Conservation (phyloP, 1,139 yeast species). For the Yamadazyma trypodendri region DNA sequence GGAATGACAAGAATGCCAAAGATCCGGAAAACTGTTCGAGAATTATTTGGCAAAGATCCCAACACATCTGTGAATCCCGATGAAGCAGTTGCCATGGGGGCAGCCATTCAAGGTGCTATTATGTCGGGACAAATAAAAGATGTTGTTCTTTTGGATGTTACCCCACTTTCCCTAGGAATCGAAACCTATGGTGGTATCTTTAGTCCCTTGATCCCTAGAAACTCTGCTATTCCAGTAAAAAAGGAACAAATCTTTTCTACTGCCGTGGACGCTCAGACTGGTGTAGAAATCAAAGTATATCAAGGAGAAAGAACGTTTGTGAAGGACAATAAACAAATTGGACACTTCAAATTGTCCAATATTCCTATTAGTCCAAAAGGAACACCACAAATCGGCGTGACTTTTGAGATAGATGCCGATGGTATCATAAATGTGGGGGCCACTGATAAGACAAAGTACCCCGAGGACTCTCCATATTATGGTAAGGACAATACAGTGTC, state of each 20-base stretch:
- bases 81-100: conserved; percentile 99
- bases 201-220: conserved; percentile 95
- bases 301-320: conserved; percentile 99
- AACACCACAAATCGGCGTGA: conserved; percentile 98
- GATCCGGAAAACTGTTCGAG: conserved; percentile 94
- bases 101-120: conserved; percentile 99
- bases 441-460: conserved; percentile 57
- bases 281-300: conserved; percentile 98
- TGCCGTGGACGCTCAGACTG: conserved; percentile 98
- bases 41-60: conserved; percentile 91
- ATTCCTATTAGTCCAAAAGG: conserved; percentile 99
- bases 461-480: conserved; percentile 27
- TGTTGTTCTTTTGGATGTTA: conserved; percentile 76
- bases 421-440: conserved; percentile 81
- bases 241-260: conserved; percentile 97
- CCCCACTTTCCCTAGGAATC: conserved; percentile 97
- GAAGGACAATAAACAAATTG: conserved; percentile 97
- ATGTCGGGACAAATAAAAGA: conserved; percentile 97
- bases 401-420: conserved; percentile 97
- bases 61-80: conserved; percentile 99
- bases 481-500: conserved; percentile 45
- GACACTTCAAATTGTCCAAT: conserved; percentile 94
- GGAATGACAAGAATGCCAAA: conserved; percentile 99
- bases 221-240: conserved; percentile 97
- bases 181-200: conserved; percentile 99